Conservation (phyloP, 1,284 basidiomycete genomes). For the Mycosarcoma mackinlayi region DNA sequence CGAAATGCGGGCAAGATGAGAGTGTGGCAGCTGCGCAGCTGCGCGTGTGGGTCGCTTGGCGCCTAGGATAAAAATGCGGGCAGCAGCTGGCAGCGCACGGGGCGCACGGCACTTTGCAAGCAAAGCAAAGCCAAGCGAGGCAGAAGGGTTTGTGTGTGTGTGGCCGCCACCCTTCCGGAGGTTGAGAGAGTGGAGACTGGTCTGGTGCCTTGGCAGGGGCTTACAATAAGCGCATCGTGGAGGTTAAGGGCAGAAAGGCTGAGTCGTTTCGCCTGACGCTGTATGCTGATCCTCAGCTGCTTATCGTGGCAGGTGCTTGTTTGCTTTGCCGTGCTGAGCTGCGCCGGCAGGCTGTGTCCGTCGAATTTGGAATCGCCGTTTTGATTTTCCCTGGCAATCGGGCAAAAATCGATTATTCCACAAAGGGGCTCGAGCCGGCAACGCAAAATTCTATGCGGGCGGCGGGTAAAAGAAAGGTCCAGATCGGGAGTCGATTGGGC, state of each 20-base stretch:
- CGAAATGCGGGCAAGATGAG: constrained; percentile 6
- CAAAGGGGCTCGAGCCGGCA: no score
- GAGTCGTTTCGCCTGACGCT: constrained; percentile 18
- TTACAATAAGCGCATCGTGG: constrained; percentile 6
- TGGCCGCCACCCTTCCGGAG: constrained; percentile 1
- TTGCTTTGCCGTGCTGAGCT: constrained; percentile 6
- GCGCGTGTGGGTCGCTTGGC: no score
- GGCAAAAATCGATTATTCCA: constrained; percentile 8
- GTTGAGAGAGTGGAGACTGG: constrained; percentile 6
- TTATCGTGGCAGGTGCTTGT: constrained; percentile 9
- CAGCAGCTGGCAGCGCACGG: constrained; percentile 10
- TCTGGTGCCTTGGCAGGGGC: constrained; percentile 7
- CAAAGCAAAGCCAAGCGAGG: neutral
- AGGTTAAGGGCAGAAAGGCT: constrained; percentile 11
- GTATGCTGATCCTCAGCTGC: constrained; percentile 6
- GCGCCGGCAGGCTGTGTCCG: neutral
- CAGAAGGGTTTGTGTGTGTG: constrained; percentile 9
- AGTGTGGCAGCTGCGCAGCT: constrained; percentile 9
- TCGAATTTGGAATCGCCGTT: neutral
- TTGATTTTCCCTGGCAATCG: constrained; percentile 2
- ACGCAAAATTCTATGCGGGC: no score
- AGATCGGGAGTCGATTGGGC: constrained; percentile 9
- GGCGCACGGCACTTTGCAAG: constrained; percentile 8
- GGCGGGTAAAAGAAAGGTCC: neutral
- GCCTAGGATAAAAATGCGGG: constrained; percentile 1